Conservation (phyloP, 106 monocot genomes). For the Chionographis japonica region DNA sequence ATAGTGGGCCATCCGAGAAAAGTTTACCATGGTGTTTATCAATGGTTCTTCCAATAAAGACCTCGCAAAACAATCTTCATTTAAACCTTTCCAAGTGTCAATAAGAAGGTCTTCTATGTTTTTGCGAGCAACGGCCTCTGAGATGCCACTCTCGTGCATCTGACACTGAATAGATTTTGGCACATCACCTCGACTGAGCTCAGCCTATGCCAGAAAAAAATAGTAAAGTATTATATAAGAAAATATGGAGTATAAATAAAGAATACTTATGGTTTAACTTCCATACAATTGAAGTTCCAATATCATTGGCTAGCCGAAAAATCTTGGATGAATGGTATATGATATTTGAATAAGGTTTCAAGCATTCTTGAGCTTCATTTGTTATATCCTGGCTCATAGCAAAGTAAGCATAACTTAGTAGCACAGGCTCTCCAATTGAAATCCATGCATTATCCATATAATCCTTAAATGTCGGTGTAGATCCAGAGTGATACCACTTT, state of each 20-base stretch:
- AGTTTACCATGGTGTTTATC: background rate
- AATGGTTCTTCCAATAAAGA: background rate
- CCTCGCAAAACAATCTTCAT: background rate
- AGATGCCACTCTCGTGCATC: slow-evolving; percentile 19
- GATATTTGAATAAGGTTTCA: background rate
- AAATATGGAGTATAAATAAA: background rate
- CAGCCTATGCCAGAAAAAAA: background rate
- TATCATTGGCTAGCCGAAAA: slow-evolving; percentile 22
- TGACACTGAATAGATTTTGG: slow-evolving; percentile 23
- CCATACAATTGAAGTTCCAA: slow-evolving; percentile 21
- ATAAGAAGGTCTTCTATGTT: slow-evolving; percentile 3
- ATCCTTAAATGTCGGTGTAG: slow-evolving; percentile 17
- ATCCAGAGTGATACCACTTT: slow-evolving; percentile 14
- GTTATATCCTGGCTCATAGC: background rate
- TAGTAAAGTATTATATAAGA: background rate
- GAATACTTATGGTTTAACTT: no score
- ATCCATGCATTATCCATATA: slow-evolving; percentile 22
- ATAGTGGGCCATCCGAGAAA: background rate
- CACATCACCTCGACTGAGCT: slow-evolving; percentile 14
- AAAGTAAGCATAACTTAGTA: background rate
- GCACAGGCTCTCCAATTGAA: background rate
- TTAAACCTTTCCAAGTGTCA: slow-evolving; percentile 11
- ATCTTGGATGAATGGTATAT: slow-evolving; percentile 2
- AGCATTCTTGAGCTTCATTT: slow-evolving; percentile 6
- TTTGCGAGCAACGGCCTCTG: slow-evolving; percentile 7